Evolutionary conservation across 345 rosid genomes (phyloP).

Genomic region (Heritiera littoralis): DNA sequence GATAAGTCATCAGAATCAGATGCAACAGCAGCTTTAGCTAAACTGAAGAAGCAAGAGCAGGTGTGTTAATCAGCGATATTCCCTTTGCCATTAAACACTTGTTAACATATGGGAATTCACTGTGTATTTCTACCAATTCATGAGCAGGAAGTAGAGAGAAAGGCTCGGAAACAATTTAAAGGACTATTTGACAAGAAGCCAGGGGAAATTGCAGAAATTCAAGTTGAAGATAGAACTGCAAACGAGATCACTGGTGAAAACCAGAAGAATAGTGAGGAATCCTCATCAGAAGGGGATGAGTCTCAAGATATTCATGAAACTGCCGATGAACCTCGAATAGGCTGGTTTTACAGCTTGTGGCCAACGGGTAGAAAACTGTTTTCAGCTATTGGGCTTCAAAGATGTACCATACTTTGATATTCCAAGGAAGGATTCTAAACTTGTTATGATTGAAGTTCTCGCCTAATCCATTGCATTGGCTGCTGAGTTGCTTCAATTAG

Average conservation of each 20-base stretch:
- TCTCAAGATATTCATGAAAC: slow-evolving; percentile 27
- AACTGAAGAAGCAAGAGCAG: slow-evolving; percentile 82
- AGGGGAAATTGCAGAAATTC: slow-evolving; percentile 69
- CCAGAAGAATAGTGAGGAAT: slow-evolving; percentile 28
- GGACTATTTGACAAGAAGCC: slow-evolving; percentile 97
- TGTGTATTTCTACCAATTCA: background rate
- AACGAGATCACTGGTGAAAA: slow-evolving; percentile 24
- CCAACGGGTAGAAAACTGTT: slow-evolving; percentile 43
- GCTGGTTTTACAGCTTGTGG: slow-evolving; percentile 55
- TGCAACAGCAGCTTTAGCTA: slow-evolving; percentile 67
- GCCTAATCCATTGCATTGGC: background rate
- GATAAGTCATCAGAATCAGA: slow-evolving; percentile 66
- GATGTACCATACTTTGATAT: slow-evolving; percentile 50
- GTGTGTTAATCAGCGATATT: slow-evolving; percentile 37
- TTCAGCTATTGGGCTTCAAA: slow-evolving; percentile 44
- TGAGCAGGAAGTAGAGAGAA: slow-evolving; percentile 70
- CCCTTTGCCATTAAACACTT: background rate
- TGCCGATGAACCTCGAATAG: slow-evolving; percentile 31
- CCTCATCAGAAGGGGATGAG: slow-evolving; percentile 28
- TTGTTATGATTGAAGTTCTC: background rate
- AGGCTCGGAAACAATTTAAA: slow-evolving; percentile 82
- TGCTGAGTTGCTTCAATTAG: background rate
- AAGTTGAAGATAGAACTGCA: slow-evolving; percentile 29
- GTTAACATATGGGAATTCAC: background rate
- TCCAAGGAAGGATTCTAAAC: background rate